A percentile compares a stretch with the other conserved stretches of the same genome.
Conservation (phyloP, 2,329 filamentous ascomycete species). For the Aspergillus sp. region DNA sequence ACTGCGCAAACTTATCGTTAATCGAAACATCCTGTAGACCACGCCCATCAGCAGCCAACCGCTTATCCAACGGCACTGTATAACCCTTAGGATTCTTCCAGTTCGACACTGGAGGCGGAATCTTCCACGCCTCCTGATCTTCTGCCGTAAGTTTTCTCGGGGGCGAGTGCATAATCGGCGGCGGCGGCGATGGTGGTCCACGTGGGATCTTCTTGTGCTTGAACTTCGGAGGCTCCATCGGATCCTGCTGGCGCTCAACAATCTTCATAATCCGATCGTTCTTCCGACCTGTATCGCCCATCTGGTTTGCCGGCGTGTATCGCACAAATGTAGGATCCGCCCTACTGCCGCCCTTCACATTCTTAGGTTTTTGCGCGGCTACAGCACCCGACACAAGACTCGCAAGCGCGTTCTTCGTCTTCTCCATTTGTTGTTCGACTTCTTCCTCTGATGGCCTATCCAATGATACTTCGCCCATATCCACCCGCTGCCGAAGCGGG, state of each 20-base stretch:
- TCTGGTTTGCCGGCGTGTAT: conserved; percentile 94
- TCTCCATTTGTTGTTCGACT: conserved; percentile 79
- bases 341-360: conserved; percentile 75
- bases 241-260: conserved; percentile 88
- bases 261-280: conserved; percentile 98
- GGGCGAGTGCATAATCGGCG: conserved; percentile 92
- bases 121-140: conserved; percentile 96
- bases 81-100: conserved; percentile 99
- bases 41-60: conserved; percentile 87
- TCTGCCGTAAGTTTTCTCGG: conserved; percentile 93
- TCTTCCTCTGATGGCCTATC: conserved; percentile 82
- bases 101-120: conserved; percentile 85
- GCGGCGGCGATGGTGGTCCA: conserved; percentile 86
- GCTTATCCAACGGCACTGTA: conserved; percentile 92
- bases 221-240: conserved; percentile 96
- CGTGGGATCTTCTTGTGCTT: conserved; percentile 98
- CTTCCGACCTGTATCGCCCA: conserved; percentile 83
- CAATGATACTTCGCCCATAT: conserved; percentile 87
- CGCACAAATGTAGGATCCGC: conserved; percentile 90
- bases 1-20: conserved; percentile 97
- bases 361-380: conserved; percentile 93
- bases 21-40: conserved; percentile 91
- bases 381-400: conserved; percentile 81
- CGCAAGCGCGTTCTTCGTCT: conserved; percentile 82
- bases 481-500: conserved; percentile 85